These are phyloP conservation scores for Pythium dissimile DNA, from an alignment of 352 stramenopile genomes.

Conservation along the genomic window DNA sequence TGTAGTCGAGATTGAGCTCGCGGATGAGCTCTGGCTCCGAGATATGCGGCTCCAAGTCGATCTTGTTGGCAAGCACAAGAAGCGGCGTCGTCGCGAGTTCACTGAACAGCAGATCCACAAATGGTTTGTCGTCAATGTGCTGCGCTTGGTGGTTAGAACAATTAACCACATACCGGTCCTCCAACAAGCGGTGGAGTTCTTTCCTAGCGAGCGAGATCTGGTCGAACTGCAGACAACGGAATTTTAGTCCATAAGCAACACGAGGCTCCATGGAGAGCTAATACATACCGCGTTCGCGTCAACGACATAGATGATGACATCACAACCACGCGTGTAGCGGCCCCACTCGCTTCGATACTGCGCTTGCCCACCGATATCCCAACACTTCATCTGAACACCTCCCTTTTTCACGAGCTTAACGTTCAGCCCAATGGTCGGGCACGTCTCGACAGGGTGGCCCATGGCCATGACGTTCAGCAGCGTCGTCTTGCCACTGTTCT, in stretches of 20 bases:
- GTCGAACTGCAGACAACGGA: slow-evolving; percentile 57
- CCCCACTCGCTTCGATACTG: slow-evolving; percentile 95
- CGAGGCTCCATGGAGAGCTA: not conserved
- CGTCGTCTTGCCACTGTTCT: slow-evolving; percentile 97
- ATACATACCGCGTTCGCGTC: slow-evolving; percentile 91
- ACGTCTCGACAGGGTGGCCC: slow-evolving; percentile 94
- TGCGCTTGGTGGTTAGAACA: not conserved
- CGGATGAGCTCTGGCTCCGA: slow-evolving; percentile 89
- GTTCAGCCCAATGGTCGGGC: slow-evolving; percentile 96
- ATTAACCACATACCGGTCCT: slow-evolving; percentile 83
- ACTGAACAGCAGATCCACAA: slow-evolving; percentile 26
- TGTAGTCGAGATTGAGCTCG: slow-evolving; percentile 98
- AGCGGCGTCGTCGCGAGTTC: slow-evolving; percentile 91
- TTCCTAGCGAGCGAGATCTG: slow-evolving; percentile 95
- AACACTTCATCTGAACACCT: slow-evolving; percentile 98
- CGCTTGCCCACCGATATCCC: slow-evolving; percentile 97
- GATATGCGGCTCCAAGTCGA: slow-evolving; percentile 95
- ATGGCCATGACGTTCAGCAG: slow-evolving; percentile 95
- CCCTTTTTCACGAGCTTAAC: slow-evolving; percentile 97
- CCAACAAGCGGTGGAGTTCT: slow-evolving; percentile 90
- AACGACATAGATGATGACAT: slow-evolving; percentile 99
- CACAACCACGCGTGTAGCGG: slow-evolving; percentile 94
- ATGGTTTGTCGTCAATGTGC: not conserved
- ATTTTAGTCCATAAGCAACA: slow-evolving; percentile 1
- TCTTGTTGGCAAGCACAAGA: slow-evolving; percentile 98